A percentile compares a stretch with the other conserved stretches of the same genome.
Evolutionary conservation across 148 eudicot genomes (phyloP).

Genomic region (Tetragonia tetragonoides): DNA sequence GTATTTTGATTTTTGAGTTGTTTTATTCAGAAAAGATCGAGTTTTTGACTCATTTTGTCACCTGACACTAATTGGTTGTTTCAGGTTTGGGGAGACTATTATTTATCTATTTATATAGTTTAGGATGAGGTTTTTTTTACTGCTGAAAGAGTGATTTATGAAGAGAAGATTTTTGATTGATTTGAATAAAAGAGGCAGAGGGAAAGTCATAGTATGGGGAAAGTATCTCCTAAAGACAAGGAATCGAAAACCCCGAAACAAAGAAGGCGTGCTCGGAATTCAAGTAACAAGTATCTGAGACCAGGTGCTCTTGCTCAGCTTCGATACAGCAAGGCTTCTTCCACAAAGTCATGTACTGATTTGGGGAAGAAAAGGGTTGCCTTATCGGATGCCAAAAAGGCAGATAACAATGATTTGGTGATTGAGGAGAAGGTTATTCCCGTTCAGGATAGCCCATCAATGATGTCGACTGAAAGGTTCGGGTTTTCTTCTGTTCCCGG

Average conservation of each 20-base stretch:
- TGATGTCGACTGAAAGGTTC: constrained; percentile 61
- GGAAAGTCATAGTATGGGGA: constrained; percentile 52
- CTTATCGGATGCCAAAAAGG: constrained; percentile 42
- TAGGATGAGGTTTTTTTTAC: constrained; percentile 3
- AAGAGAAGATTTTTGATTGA: constrained; percentile 7
- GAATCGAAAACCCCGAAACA: constrained; percentile 54
- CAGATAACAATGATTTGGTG: constrained; percentile 19
- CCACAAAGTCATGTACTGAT: constrained; percentile 67
- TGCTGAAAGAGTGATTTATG: neutral
- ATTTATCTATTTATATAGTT: neutral
- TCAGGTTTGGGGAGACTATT: constrained; percentile 18
- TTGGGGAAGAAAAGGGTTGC: constrained; percentile 81
- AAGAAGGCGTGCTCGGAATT: constrained; percentile 45
- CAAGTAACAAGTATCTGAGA: constrained; percentile 59
- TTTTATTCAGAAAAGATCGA: neutral
- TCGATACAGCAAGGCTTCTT: constrained; percentile 54
- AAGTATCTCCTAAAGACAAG: constrained; percentile 55
- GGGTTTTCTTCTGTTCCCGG: constrained; percentile 32
- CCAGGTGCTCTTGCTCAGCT: constrained; percentile 93
- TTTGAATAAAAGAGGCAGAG: constrained; percentile 16
- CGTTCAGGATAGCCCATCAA: constrained; percentile 32
- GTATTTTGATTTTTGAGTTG: neutral
- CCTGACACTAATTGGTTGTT: neutral
- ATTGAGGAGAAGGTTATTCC: constrained; percentile 24
- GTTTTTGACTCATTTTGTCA: neutral